Percentiles rank a stretch among this genome's conserved stretches.
These are phyloP conservation scores for Lagenaria siceraria DNA, from an alignment of 306 rosid species.

Conservation along the genomic window DNA sequence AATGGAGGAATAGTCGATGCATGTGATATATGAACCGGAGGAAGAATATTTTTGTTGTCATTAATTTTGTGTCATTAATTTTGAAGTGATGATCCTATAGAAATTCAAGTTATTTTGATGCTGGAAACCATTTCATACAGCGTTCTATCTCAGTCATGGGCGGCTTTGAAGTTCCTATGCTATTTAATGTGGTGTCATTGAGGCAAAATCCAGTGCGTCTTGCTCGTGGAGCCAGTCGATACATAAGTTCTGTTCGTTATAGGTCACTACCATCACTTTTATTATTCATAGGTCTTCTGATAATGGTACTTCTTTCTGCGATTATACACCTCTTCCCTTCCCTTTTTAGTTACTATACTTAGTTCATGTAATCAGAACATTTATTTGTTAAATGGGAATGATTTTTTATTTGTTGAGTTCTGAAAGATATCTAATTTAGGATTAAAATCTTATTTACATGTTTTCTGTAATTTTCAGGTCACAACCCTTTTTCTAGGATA, in stretches of 20 bases:
- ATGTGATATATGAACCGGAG: background rate
- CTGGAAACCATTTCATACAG: background rate
- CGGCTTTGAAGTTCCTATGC: background rate
- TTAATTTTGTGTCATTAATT: background rate
- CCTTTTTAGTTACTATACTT: background rate
- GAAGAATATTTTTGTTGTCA: background rate
- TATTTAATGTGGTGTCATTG: slow-evolving; percentile 42
- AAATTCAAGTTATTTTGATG: background rate
- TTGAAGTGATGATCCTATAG: background rate
- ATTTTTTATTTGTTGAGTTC: background rate
- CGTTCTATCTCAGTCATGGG: background rate
- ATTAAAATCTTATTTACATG: background rate
- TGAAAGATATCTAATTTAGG: background rate
- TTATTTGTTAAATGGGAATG: background rate
- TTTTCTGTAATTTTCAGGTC: slow-evolving; percentile 43
- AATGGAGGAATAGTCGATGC: background rate
- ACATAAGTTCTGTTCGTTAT: slow-evolving; percentile 44
- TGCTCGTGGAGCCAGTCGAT: slow-evolving; percentile 51
- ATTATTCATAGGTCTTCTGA: slow-evolving; percentile 40
- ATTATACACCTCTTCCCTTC: background rate
- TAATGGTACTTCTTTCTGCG: slow-evolving; percentile 40
- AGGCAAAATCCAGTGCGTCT: slow-evolving; percentile 52
- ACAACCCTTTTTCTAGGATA: slow-evolving; percentile 45
- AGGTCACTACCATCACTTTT: slow-evolving; percentile 61
- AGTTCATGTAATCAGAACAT: background rate